Evolutionary conservation across 352 stramenopile species (phyloP), one percentile per base, ranked within the genome.

Genomic region (Phytopythium montanum): DNA sequence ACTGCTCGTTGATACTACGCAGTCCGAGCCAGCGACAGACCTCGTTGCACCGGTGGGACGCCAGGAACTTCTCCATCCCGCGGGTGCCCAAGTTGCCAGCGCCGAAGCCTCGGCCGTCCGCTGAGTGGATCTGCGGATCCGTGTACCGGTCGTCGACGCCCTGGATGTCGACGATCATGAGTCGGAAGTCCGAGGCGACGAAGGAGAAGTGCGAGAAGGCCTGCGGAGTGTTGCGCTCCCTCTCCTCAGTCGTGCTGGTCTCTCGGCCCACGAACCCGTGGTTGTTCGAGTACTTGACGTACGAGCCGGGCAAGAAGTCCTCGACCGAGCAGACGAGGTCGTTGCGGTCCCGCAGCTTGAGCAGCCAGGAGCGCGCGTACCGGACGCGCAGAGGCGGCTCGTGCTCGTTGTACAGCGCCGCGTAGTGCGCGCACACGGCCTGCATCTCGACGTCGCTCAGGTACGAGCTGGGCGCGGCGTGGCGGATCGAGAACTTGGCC

Each of bases 281-380:
- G 73, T 94, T 94, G 67, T 94, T 94, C 69, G 79, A 91, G 63
- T 94, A 94, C 65, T 94, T 94, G 39, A 94, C 85, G 62, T 94
- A 94, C 10, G 79, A 71, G n/a, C 85, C 85, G 0, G 79, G 80
- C 26, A 94, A 21, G 61, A 88, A 91, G 57, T 94, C 80, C 62
- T 94, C 85, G 25, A 92, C 79, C 0, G 79, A 90, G 52, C 82
- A 92, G 28, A 94, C 78, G 0, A 90, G 50, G 9, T 85, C 72
- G 6, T 72, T 72, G 48, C 79, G 72, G 61, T 92, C 82, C 14
- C 72, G 63, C 23, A 94, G 69, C 53, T 94, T 92, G 13, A 94
- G 66, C 28, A 92, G 28, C 85, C 85, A 94, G 12, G 81, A 92
- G 25, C 78, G 76, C 19, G 85, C 85, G 58, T 94, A 94, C 34